A percentile compares a stretch with the other conserved stretches of the same genome.
Conservation (phyloP, 495 filamentous ascomycete genomes). For the Xylaria curta region DNA sequence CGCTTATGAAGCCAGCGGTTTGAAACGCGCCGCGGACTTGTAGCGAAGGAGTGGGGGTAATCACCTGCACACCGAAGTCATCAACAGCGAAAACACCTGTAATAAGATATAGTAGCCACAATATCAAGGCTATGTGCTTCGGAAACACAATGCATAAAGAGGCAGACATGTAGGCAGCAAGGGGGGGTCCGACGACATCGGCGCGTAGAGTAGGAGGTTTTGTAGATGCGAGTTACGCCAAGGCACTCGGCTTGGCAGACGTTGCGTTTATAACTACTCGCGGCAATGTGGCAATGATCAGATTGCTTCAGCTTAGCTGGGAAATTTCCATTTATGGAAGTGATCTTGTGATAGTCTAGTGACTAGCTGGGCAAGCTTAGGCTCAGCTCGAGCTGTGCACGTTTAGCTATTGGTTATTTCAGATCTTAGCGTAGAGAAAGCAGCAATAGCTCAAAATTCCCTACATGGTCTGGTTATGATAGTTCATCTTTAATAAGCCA, state of each 20-base stretch:
- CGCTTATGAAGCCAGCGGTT: constrained; percentile 16
- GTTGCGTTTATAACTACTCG: background rate
- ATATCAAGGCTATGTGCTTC: background rate
- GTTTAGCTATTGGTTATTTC: background rate
- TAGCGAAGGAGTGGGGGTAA: background rate
- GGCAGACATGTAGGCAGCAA: background rate
- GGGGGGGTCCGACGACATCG: background rate
- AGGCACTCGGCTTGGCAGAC: constrained; percentile 9
- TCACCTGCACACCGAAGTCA: background rate
- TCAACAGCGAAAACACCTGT: no score
- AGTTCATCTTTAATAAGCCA: background rate
- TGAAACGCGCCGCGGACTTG: constrained; percentile 10
- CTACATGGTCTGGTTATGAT: background rate
- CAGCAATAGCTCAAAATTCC: background rate
- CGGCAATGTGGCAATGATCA: background rate
- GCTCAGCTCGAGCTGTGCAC: background rate
- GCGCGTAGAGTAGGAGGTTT: background rate
- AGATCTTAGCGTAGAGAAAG: background rate
- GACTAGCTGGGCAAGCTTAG: background rate
- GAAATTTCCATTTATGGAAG: constrained; percentile 1
- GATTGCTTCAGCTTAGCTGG: background rate
- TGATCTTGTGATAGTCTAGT: background rate
- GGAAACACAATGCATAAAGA: background rate
- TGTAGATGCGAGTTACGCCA: background rate
- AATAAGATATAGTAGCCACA: background rate